Evolutionary conservation across 177 flowering plant genomes (phyloP), one percentile per base, ranked within the genome.

Genomic region (Vitis hybrid): DNA sequence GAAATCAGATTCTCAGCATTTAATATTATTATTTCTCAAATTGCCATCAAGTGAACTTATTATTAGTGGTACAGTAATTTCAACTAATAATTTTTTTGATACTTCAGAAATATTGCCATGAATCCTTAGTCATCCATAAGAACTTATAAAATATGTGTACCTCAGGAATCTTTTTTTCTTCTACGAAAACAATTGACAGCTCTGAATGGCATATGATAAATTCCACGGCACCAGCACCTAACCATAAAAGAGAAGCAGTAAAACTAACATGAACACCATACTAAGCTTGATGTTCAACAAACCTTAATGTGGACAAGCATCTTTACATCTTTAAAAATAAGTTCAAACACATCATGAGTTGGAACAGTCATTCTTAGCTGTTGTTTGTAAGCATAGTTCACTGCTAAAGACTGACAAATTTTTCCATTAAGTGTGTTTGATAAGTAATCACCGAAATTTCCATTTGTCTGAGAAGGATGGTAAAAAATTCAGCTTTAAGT

Each of bases 151-250:
- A 26, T 16, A 49, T 60, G 50, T 14, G 18, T 81, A 94, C 99
- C 98, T 94, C 99, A 69, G 85, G 68, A 75, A 94, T 82, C 83
- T 91, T 96, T 58, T 83, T 89, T 76, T 90, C 98, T 76, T 96
- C 98, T 3, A 79, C 84, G 78, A 96, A 92, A 72, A 78, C 91
- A 71, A 96, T 78, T 67, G 98, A 89, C 68, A 96, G 80, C 68
- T 91, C 97, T 22, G 98, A 89, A 81, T 96, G 98, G 74, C 85
- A 80, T 69, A 96, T 81, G 55, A 96, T 84, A 68, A 86, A 96
- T 70, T 96, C 94, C 69, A 96, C 90, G 18, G 98, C 99, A 71
- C 89, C 92, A 76, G 98, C 94, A 76, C 98, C 99, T 96, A 73
- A 55, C 74, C 79, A 18, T 74, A 60, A 57, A 62, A 69, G 10